A percentile compares a stretch with the other conserved stretches of the same genome.
Evolutionary conservation across 2,329 filamentous ascomycete genomes (phyloP).

Genomic region (Fusarium neocosmosporiellum): DNA sequence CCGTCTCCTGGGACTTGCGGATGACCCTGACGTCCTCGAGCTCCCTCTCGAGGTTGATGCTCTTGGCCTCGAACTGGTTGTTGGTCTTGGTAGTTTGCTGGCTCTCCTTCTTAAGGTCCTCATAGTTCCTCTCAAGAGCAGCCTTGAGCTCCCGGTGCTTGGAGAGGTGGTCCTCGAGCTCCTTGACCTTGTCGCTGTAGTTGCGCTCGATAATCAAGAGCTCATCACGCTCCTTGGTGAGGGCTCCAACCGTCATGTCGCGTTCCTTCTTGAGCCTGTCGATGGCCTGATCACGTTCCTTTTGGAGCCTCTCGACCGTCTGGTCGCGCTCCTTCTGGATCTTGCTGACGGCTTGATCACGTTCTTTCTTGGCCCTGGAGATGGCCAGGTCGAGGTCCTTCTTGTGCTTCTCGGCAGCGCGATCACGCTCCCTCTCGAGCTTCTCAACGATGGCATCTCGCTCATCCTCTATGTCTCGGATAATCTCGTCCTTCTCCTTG

Average conservation of each 20-base stretch:
- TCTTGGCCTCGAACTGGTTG: slow-evolving; percentile 38
- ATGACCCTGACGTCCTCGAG: slow-evolving; percentile 40
- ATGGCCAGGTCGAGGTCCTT: slow-evolving; percentile 36
- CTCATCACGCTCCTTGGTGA: slow-evolving; percentile 41
- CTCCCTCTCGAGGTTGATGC: slow-evolving; percentile 42
- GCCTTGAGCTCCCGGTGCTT: slow-evolving; percentile 41
- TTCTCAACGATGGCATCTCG: slow-evolving; percentile 30
- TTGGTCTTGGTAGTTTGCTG: slow-evolving; percentile 17
- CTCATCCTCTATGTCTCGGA: slow-evolving; percentile 35
- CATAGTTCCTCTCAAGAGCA: slow-evolving; percentile 42
- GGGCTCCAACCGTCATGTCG: slow-evolving; percentile 26
- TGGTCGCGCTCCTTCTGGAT: slow-evolving; percentile 39
- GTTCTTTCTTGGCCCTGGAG: slow-evolving; percentile 39
- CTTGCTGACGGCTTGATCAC: slow-evolving; percentile 31
- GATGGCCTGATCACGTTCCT: slow-evolving; percentile 37
- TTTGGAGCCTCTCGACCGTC: slow-evolving; percentile 29
- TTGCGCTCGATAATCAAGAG: slow-evolving; percentile 34
- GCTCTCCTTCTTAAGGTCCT: slow-evolving; percentile 41
- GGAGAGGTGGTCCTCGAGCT: slow-evolving; percentile 41
- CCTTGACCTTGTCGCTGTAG: slow-evolving; percentile 40
- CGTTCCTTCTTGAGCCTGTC: slow-evolving; percentile 37
- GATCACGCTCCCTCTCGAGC: slow-evolving; percentile 34
- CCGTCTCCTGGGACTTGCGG: slow-evolving; percentile 39
- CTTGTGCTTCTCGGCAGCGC: slow-evolving; percentile 31
- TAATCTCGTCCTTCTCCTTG: slow-evolving; percentile 34